Conservation (phyloP, 2,329 filamentous ascomycete genomes). For the Talaromyces amestolkiae region DNA sequence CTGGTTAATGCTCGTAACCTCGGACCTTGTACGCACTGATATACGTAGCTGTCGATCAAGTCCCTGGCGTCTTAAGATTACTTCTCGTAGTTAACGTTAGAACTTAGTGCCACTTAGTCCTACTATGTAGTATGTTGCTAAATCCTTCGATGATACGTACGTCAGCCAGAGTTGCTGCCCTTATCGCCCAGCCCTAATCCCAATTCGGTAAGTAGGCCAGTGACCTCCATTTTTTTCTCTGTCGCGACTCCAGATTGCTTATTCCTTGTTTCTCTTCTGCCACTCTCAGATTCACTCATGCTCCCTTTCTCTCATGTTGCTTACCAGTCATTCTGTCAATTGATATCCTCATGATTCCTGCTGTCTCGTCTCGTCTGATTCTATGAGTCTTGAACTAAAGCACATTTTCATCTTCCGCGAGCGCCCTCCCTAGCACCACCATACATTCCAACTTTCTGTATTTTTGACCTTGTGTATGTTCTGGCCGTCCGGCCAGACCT, state of each 20-base stretch:
- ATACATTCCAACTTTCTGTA: not conserved
- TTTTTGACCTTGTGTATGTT: slow-evolving; percentile 5
- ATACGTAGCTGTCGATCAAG: not conserved
- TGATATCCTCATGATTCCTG: not conserved
- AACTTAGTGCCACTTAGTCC: too few species aligned
- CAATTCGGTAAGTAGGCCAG: not conserved
- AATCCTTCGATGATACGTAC: not conserved
- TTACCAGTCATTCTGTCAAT: not conserved
- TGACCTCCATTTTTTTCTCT: slow-evolving; percentile 4
- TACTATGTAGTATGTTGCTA: not conserved
- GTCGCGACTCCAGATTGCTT: not conserved
- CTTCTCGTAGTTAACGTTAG: too few species aligned
- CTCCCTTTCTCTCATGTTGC: not conserved
- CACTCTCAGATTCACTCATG: not conserved
- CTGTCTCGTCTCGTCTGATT: not conserved
- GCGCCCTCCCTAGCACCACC: slow-evolving; percentile 14
- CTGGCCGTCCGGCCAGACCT: slow-evolving; percentile 18
- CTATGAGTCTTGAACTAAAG: slow-evolving; percentile 13
- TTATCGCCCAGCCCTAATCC: slow-evolving; percentile 9
- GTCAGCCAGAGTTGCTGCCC: slow-evolving; percentile 8
- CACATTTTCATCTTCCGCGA: slow-evolving; percentile 16
- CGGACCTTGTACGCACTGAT: not conserved
- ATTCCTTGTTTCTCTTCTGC: not conserved
- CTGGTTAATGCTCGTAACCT: not conserved
- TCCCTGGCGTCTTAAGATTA: not conserved